Evolutionary conservation across 192 early-diverging fungal species (phyloP), one percentile per base, ranked within the genome.

Genomic region (Backusella westeae): DNA sequence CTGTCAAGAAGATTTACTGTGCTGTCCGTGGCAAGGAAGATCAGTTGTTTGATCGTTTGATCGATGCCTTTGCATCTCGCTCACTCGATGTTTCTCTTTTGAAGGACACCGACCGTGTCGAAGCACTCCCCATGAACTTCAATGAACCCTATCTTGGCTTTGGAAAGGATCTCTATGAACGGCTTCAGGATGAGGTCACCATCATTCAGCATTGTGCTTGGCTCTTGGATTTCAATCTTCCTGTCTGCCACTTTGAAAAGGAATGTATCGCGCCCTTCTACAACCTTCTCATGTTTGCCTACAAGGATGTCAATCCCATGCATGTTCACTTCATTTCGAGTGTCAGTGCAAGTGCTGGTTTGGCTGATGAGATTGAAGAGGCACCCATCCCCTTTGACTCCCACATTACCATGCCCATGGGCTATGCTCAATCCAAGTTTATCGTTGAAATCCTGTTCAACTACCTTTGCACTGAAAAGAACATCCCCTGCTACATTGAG

Each of bases 161-260:
- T 19, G 29, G 66, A 1, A 59, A 56, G 0, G 71, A 75, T 7
- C 21, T 39, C 7, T 84, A 81, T 68, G 72, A 69, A 9, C 52
- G 56, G 1, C 34, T 84, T 1, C 67, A 77, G 21, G 10, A 63
- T 14, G 75, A 81, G 69, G 74, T 75, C n/a, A 84, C 77, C 4
- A 52, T 81, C 5, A 67, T 84, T 32, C 44, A 72, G 7, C 77
- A 79, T 32, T 72, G 66, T 34, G 83, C 80, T 1, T 84, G 83
- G 83, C 42, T 78, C 17, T 23, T 84, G 17, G 79, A 81, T 19
- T 84, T 84, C 66, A 78, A 81, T 15, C 71, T 79, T 4, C 71
- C 77, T 23, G 71, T 84, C 38, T 39, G n/a, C 35, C 73, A 78
- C n/a, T 82, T 68, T 73, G 81, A 78, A 7, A 72, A 69, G 23